Conservation (phyloP, 169 alveolate species). For the Plasmodium malariae region DNA sequence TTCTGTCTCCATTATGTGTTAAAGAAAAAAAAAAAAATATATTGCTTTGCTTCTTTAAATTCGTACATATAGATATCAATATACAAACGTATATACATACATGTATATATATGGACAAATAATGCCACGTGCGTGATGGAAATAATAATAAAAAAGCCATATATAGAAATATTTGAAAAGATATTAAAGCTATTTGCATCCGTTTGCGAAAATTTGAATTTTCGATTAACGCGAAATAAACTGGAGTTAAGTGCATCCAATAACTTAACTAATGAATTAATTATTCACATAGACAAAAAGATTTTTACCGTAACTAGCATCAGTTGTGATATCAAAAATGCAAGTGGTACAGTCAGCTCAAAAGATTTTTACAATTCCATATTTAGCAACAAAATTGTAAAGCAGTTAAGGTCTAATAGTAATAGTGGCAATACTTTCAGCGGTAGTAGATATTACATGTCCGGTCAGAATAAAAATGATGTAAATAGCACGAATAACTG, state of each 20-base stretch:
- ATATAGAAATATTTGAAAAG: slow-evolving; percentile 71
- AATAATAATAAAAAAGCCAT: slow-evolving; percentile 38
- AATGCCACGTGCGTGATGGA: slow-evolving; percentile 21
- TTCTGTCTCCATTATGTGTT: too few relatives aligned
- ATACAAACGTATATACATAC: not conserved
- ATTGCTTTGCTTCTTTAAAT: too few relatives aligned
- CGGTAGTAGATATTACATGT: not conserved
- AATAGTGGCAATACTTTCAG: not conserved
- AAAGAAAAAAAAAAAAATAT: too few relatives aligned
- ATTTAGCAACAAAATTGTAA: slow-evolving; percentile 46
- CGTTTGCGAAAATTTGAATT: slow-evolving; percentile 32
- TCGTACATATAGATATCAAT: not conserved
- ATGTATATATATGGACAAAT: not conserved
- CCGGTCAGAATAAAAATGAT: not conserved
- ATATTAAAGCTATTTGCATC: slow-evolving; percentile 54
- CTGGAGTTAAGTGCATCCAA: slow-evolving; percentile 58
- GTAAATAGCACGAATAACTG: not conserved
- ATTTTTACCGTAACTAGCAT: slow-evolving; percentile 19
- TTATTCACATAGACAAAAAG: slow-evolving; percentile 43
- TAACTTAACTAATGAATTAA: slow-evolving; percentile 36
- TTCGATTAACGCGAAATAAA: slow-evolving; percentile 32
- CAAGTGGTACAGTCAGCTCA: slow-evolving; percentile 44
- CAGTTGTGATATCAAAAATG: slow-evolving; percentile 11
- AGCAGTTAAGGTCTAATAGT: slow-evolving; percentile 9
- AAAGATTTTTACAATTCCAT: slow-evolving; percentile 65